These are phyloP conservation scores for Chlamydomonas reinhardtii DNA, from an alignment of 163 green algal species.

Conservation along the genomic window DNA sequence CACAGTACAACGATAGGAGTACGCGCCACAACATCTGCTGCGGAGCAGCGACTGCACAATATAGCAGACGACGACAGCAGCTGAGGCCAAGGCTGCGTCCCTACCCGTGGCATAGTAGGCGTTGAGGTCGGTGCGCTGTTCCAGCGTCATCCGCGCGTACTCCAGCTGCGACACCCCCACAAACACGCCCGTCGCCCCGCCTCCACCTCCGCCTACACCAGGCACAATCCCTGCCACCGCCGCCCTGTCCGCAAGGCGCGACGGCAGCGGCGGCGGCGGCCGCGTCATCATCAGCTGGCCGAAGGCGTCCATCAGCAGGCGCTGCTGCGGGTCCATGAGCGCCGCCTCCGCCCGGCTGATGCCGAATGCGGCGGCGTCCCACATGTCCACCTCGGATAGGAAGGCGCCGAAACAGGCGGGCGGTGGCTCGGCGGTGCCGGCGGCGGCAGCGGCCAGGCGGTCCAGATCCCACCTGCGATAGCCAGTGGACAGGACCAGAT, in stretches of 20 bases:
- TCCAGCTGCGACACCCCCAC: constrained; percentile 77
- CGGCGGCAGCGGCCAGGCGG: background rate
- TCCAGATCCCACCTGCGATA: constrained; percentile 39
- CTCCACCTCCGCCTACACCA: background rate
- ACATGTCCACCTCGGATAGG: constrained; percentile 67
- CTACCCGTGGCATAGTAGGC: constrained; percentile 74
- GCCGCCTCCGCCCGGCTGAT: constrained; percentile 65
- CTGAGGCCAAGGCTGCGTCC: no score
- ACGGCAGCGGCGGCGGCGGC: background rate
- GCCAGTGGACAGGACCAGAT: no score
- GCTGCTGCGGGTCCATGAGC: constrained; percentile 88
- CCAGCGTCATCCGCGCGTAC: constrained; percentile 67
- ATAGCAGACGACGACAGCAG: no score
- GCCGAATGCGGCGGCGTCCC: constrained; percentile 79
- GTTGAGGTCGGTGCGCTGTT: constrained; percentile 63
- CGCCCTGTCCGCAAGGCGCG: background rate
- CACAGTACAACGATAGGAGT: no score
- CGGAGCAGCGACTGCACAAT: no score
- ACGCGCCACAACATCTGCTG: no score
- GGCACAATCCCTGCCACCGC: background rate
- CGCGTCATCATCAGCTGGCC: constrained; percentile 22
- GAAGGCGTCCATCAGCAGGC: constrained; percentile 81
- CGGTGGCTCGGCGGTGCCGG: constrained; percentile 46
- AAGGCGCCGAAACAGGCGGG: constrained; percentile 66
- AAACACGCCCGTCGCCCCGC: constrained; percentile 60